phyloP scores from a whole-genome alignment of 2,329 filamentous ascomycete species.

The Xylaria sp. region DNA sequence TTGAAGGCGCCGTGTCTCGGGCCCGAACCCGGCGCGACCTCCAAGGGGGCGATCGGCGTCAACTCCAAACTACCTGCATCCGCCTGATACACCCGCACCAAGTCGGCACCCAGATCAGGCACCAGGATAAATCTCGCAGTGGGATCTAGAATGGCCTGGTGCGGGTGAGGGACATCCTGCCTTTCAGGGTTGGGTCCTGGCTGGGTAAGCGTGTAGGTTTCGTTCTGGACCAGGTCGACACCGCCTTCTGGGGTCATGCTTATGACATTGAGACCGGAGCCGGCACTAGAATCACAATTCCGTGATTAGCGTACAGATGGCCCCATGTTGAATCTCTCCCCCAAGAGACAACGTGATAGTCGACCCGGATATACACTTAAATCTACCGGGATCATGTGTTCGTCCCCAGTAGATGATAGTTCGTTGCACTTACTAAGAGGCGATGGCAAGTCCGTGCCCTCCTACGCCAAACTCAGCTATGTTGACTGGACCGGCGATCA shows the following conservation, averaged over 20 bases:
- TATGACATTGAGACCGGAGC: conserved; percentile 56
- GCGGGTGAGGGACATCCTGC: conserved; percentile 70
- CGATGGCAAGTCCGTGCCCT: conserved; percentile 45
- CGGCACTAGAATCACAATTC: conserved; percentile 51
- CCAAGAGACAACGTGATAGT: not conserved
- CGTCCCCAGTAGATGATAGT: conserved; percentile 24
- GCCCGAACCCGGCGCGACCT: conserved; percentile 64
- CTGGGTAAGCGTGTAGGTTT: conserved; percentile 53
- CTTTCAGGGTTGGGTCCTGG: conserved; percentile 55
- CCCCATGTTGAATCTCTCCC: not conserved
- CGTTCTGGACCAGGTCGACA: conserved; percentile 52
- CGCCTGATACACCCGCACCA: conserved; percentile 67
- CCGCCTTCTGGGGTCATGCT: conserved; percentile 48
- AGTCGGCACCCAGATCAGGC: conserved; percentile 73
- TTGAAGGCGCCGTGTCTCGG: conserved; percentile 73
- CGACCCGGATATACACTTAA: conserved; percentile 7
- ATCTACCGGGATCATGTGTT: conserved; percentile 14
- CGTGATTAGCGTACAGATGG: conserved; percentile 22
- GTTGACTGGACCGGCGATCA: conserved; percentile 46
- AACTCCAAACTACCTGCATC: conserved; percentile 58
- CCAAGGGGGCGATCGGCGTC: conserved; percentile 54
- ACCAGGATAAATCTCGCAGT: conserved; percentile 70
- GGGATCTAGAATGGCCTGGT: conserved; percentile 73
- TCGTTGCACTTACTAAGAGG: conserved; percentile 47
- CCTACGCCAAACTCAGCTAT: conserved; percentile 46